A percentile compares a stretch with the other conserved stretches of the same genome.
These are phyloP conservation scores for Phaeosphaeriaceae sp. DNA, from an alignment of 2,329 filamentous ascomycete genomes.

Conservation along the genomic window DNA sequence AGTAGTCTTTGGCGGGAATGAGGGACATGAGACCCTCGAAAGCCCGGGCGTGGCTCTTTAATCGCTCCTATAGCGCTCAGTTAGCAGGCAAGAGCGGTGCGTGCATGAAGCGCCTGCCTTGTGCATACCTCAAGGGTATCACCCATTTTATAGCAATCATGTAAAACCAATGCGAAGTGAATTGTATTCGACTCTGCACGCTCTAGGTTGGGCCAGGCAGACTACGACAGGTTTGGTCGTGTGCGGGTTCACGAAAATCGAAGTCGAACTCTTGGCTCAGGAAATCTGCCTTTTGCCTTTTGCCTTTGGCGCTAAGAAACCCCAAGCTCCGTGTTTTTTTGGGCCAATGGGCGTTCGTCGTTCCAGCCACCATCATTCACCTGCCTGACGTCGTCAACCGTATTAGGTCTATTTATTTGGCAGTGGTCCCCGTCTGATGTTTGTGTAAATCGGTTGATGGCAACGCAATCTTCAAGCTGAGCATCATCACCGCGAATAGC, in stretches of 20 bases:
- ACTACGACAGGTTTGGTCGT: conserved; percentile 30
- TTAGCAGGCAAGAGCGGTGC: conserved; percentile 36
- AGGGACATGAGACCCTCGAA: conserved; percentile 87
- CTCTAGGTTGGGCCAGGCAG: conserved; percentile 11
- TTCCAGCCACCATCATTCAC: conserved; percentile 2
- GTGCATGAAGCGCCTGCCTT: conserved; percentile 24
- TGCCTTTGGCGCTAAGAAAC: conserved; percentile 15
- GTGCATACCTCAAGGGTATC: conserved; percentile 52
- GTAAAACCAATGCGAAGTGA: not conserved
- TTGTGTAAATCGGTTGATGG: not conserved
- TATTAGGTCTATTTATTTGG: not conserved
- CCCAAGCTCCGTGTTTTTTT: no score
- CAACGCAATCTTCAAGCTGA: conserved; percentile 18
- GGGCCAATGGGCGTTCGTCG: conserved; percentile 10
- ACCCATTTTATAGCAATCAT: conserved; percentile 32
- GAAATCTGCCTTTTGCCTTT: conserved; percentile 16
- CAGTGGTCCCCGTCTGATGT: no score
- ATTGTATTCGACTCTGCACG: conserved; percentile 1
- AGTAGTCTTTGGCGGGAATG: conserved; percentile 90
- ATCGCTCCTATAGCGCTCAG: conserved; percentile 54
- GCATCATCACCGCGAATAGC: conserved; percentile 14
- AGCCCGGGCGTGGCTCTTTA: conserved; percentile 68
- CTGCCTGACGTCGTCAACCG: conserved; percentile 19
- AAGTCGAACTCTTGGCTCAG: conserved; percentile 23
- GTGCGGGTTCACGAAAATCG: conserved; percentile 33